Base-by-base conservation (phyloP, 805 yeast species). In the Nakazawaea wickerhamii region DNA sequence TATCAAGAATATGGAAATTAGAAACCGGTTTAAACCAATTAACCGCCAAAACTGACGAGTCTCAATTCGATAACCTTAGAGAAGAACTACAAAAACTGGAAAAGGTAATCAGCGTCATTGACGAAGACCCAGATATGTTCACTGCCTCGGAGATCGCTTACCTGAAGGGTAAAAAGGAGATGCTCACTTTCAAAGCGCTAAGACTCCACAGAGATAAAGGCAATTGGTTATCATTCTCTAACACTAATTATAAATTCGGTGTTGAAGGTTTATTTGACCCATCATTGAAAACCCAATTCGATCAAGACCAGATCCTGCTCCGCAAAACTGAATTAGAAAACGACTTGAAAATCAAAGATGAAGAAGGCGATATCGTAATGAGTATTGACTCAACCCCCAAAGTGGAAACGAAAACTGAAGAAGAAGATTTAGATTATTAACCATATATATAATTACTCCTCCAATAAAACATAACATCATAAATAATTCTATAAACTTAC, bases 151-250 rank as follows among this genome's bases (percentile, higher is more conserved):
- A 43, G 19, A 35, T 28, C 9, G 43, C 27, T 3, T 21, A 43
- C 37, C n/a, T 50, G 47, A 11, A 31, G 37, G 4, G 33, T 40
- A 19, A 26, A 30, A 20, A 7, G 18, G 38, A 30, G 19, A 21
- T n/a, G 9, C 35, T 44, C 8, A 45, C 43, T 5, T 36, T 57
- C 20, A 46, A 40, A 9, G 36, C 42, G 1, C 36, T 57, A 19
- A 40, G 46, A 28, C 41, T 55, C 1, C 25, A 49, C 8, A 47
- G 54, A 40, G 25, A 43, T 17, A 14, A 14, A 4, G 46, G 46
- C 11, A 33, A 38, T 6, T 43, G 46, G 46, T 21, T 38, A 15
- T 21, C 36, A 3, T 43, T 43, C 14, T 10, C 21, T 1, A 38
- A 43, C 2, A 43, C 46, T 8, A 43, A 38, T 19, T 30, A 38